These are phyloP conservation scores for Macrolepiota albuminosa DNA, from an alignment of 768 basidiomycete genomes.

Conservation along the genomic window DNA sequence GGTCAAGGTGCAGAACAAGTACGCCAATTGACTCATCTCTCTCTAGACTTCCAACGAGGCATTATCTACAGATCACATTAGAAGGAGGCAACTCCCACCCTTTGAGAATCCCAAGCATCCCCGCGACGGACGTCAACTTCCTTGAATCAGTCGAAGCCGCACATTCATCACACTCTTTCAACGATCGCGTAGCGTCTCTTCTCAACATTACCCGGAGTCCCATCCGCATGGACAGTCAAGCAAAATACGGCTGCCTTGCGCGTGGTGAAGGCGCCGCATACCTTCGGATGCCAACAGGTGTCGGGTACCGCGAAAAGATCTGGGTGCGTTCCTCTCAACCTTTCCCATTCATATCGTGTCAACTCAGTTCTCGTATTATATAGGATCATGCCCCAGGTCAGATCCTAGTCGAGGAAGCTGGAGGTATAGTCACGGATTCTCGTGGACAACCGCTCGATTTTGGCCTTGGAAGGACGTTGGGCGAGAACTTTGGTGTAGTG, in stretches of 20 bases:
- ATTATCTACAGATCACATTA: constrained; percentile 43
- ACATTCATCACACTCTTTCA: constrained; percentile 88
- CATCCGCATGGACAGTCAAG: constrained; percentile 91
- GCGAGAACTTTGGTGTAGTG: constrained; percentile 83
- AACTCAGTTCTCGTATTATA: not conserved
- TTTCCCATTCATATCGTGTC: not conserved
- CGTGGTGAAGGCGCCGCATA: constrained; percentile 85
- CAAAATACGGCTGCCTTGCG: constrained; percentile 86
- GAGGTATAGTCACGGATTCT: constrained; percentile 84
- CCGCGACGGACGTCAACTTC: constrained; percentile 51
- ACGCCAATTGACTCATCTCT: not conserved
- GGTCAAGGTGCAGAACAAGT: constrained; percentile 83
- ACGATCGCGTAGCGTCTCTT: constrained; percentile 61
- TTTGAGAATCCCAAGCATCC: constrained; percentile 49
- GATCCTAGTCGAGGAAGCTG: constrained; percentile 83
- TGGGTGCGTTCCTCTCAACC: constrained; percentile 53
- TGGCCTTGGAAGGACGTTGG: constrained; percentile 79
- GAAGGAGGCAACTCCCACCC: constrained; percentile 41
- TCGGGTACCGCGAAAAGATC: constrained; percentile 90
- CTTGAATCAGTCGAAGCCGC: constrained; percentile 92
- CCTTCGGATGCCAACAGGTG: constrained; percentile 71
- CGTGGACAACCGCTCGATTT: constrained; percentile 78
- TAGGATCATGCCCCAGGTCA: constrained; percentile 91
- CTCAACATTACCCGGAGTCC: constrained; percentile 64
- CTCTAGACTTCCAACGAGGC: not conserved